Evolutionary conservation across 2,329 filamentous ascomycete genomes (phyloP), one percentile per base, ranked within the genome.

Genomic region (Arthrobotrys entomopaga): DNA sequence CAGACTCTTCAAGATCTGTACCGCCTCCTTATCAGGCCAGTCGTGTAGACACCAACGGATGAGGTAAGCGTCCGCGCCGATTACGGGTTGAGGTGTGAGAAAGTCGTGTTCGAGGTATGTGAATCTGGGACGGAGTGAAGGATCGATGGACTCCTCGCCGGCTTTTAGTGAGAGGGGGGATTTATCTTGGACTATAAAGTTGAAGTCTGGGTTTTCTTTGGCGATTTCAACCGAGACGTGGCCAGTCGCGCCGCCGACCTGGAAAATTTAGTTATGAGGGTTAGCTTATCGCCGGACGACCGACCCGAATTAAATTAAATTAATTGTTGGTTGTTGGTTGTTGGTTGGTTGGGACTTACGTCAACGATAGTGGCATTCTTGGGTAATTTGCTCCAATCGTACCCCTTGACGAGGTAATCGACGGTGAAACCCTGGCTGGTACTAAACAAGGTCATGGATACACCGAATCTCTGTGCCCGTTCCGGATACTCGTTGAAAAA

Each of bases 381-480:
- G 4, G 70, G 67, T 1, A 88, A 79, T 0, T 81, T 82, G 0
- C 82, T 79, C 77, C 88, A 85, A 77, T 87, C 84, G 77, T 85
- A 88, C 42, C 83, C 85, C 49, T 86, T 80, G 1, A 87, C 82
- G 8, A 89, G 82, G 76, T 87, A 83, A 22, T 80, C 80, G 2
- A 87, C 77, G 76, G 86, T 85, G 76, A 87, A 87, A 0, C 87
- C 86, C 77, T 87, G 85, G 65, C 85, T 86, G 2, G 83, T 84
- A 0, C 84, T 85, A 58, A 88, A 80, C 58, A 83, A 85, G 0
- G 81, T 80, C 86, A 88, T 88, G 46, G 85, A 86, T 5, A 82
- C 81, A 2, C 84, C 86, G 81, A 88, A 86, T 60, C 85, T 82
- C 74, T 82, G 82, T 1, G 85, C 84, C 11, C 84, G 53, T 3